phyloP scores from a whole-genome alignment of 2,329 filamentous ascomycete species.

The Aspergillus ruber region DNA sequence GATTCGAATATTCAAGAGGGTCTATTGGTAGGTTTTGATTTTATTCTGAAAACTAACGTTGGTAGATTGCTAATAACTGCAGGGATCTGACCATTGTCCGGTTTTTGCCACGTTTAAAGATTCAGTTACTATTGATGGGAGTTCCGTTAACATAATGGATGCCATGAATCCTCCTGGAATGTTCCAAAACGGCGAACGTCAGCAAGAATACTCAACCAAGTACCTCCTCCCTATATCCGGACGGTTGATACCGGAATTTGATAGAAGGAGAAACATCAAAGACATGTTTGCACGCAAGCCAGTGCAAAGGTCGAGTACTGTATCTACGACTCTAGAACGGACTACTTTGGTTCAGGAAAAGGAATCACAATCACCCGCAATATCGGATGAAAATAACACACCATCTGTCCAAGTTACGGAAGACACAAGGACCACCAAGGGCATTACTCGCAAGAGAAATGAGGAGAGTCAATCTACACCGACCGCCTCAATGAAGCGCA shows the following conservation, averaged over 20 bases:
- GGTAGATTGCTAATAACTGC: conserved; percentile 13
- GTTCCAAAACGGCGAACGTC: conserved; percentile 61
- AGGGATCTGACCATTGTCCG: conserved; percentile 92
- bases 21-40: conserved; percentile 51
- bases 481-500: conserved; percentile 41
- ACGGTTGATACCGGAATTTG: conserved; percentile 79
- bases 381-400: neutral
- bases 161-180: conserved; percentile 70
- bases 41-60: neutral
- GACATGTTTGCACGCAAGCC: conserved; percentile 78
- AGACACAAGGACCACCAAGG: conserved; percentile 5
- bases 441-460: conserved; percentile 31
- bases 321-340: neutral
- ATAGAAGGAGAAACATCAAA: conserved; percentile 74
- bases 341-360: conserved; percentile 1
- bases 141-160: conserved; percentile 56
- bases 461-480: conserved; percentile 19
- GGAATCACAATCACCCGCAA: conserved; percentile 1
- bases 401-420: neutral
- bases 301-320: conserved; percentile 13
- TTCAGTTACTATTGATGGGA: conserved; percentile 46
- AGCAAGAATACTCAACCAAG: conserved; percentile 60
- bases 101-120: conserved; percentile 73
- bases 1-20: conserved; percentile 87
- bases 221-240: conserved; percentile 68